These are phyloP conservation scores for Pseudotsuga menziesii DNA, from an alignment of 75 land plant genomes.

Conservation along the genomic window DNA sequence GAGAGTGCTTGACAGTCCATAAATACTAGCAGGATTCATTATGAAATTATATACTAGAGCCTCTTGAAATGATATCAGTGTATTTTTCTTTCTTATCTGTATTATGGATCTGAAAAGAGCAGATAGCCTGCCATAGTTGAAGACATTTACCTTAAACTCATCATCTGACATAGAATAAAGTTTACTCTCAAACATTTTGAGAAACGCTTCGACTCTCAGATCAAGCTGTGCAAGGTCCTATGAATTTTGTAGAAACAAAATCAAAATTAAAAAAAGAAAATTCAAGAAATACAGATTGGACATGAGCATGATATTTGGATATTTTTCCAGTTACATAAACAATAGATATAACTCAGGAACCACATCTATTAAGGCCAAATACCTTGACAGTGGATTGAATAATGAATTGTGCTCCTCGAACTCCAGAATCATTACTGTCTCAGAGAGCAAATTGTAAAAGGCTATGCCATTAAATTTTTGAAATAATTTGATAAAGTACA, in stretches of 20 bases:
- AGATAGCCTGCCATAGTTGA: neutral
- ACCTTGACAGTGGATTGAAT: slow-evolving; percentile 97
- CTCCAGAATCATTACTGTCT: slow-evolving; percentile 82
- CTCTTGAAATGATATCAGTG: neutral
- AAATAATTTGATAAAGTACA: neutral
- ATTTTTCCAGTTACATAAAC: neutral
- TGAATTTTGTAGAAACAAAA: neutral
- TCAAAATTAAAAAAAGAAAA: neutral
- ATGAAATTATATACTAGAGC: neutral
- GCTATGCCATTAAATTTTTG: neutral
- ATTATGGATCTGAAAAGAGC: no score
- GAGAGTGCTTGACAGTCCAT: neutral
- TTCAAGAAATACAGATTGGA: neutral
- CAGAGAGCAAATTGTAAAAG: neutral
- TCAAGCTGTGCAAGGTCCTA: slow-evolving; percentile 84
- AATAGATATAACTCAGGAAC: neutral
- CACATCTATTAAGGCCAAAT: slow-evolving; percentile 1
- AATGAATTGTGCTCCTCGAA: slow-evolving; percentile 81
- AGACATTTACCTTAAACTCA: slow-evolving; percentile 65
- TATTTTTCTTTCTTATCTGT: no score
- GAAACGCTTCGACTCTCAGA: slow-evolving; percentile 76
- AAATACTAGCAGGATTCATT: neutral
- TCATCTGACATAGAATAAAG: slow-evolving; percentile 65
- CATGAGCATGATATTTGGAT: neutral
- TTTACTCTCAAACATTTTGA: slow-evolving; percentile 57